Base-by-base conservation (phyloP, 83 land plant species). In the Picea abies region DNA sequence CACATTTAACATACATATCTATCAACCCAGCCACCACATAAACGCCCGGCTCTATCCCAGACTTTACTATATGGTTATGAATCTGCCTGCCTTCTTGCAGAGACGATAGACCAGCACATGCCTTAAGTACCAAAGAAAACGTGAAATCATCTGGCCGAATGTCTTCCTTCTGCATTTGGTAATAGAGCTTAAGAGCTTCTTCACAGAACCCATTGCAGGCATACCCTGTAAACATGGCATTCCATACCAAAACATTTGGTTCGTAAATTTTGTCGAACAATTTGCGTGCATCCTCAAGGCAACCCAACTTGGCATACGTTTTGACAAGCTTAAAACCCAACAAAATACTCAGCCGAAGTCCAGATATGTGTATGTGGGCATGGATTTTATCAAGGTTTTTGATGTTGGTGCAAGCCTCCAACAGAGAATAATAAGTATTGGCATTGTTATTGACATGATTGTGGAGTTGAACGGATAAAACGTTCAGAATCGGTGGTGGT, bases 41-140 rank as follows among this genome's bases (percentile, higher is more conserved):
- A 3, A 86, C 71, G 35, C 86, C 90, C 5, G 61, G 19, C 22
- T 84, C 85, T 35, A 83, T 65, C 22, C 89, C 89, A 4, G 12
- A 63, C 80, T 84, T 89, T 8, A 89, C 61, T 7, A 84, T 58
- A 22, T 84, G 86, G 77, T 81, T 25, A 63, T 89, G 91, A 35
- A 89, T 68, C 73, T 20, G 82, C 17, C 63, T 35, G 8, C 88
- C 91, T 19, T 63, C 37, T 4, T 63, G 61, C 5, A 81, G 44
- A 81, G 85, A 79, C 10, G 14, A 63, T 26, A 83, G 63, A 58
- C 84, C 68, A 0, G 86, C 83, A 52, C 85, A 86, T 4, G 86
- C 88, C 76, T 89, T 89, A 0, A 89, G 77, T 7, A 83, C 87
- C 25, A 89, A 84, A 49, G 91, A 88, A 67, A 84, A 86, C n/a